phyloP scores from a whole-genome alignment of 441 rosid genomes.

The Gossypium aridum region DNA sequence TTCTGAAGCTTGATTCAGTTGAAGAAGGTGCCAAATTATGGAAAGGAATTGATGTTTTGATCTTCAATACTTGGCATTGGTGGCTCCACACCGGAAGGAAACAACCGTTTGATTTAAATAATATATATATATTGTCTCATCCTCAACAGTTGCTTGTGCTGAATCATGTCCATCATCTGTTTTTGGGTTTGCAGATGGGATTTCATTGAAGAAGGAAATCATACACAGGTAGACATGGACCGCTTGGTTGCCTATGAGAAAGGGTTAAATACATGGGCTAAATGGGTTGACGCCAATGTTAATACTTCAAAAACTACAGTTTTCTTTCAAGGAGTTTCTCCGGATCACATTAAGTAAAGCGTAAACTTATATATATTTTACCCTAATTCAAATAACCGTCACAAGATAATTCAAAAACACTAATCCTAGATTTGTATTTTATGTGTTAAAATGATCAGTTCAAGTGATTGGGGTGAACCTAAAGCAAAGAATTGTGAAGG shows the following conservation, averaged over 20 bases:
- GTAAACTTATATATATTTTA: not conserved
- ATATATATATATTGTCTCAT: not conserved
- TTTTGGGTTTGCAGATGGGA: slow-evolving; percentile 40
- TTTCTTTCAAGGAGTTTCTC: slow-evolving; percentile 56
- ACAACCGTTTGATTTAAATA: slow-evolving; percentile 36
- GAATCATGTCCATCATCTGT: not conserved
- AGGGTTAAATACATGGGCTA: slow-evolving; percentile 48
- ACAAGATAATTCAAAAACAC: too few relatives aligned
- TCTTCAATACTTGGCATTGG: slow-evolving; percentile 87
- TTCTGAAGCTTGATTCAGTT: slow-evolving; percentile 44
- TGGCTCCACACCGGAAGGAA: slow-evolving; percentile 71
- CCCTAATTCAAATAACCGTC: not conserved
- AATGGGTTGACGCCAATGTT: slow-evolving; percentile 35
- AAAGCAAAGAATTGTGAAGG: slow-evolving; percentile 23
- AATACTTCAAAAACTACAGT: slow-evolving; percentile 33
- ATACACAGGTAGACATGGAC: slow-evolving; percentile 36
- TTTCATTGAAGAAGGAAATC: slow-evolving; percentile 21
- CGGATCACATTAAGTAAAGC: slow-evolving; percentile 40
- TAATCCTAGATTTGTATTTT: not conserved
- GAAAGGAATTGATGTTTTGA: slow-evolving; percentile 40
- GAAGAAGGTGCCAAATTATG: slow-evolving; percentile 36
- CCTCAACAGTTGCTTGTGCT: not conserved
- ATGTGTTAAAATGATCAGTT: slow-evolving; percentile 13
- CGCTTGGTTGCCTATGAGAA: slow-evolving; percentile 44
- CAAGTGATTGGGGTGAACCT: slow-evolving; percentile 32